Evolutionary conservation across 2,329 filamentous ascomycete species (phyloP), one percentile per base, ranked within the genome.

Genomic region (Monosporascus sp.): DNA sequence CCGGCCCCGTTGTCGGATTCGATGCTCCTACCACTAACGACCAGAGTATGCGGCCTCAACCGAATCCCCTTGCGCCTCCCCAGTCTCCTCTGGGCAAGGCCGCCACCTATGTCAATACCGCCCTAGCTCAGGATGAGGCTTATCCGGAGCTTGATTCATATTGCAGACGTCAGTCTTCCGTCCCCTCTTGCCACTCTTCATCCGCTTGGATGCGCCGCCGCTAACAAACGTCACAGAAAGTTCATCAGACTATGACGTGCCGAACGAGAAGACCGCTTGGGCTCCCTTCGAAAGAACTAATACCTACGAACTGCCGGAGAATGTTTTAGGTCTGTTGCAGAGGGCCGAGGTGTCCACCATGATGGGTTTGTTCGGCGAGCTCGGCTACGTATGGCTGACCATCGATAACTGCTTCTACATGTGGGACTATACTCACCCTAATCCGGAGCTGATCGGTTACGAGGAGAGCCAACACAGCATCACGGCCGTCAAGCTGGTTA

Each of bases 401-500:
- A 94, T 99, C 68, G 94, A 99, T 74, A 97, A 96, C 73, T 90
- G 90, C 57, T 79, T 99, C 45, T 99, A 97, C 69, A 79, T 99
- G 17, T 99, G 95, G 95, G 93, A 99, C 72, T 99, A 97, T 70
- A 96, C 91, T 7, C 83, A 91, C 68, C 85, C 90, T n/a, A 90
- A 93, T 61, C 91, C 93, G 5, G 90, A 96, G 68, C 79, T 97
- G 43, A 88, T 96, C 60, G 93, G 93, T 19, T 97, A 90, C 65
- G 93, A 97, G 69, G 91, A 96, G 62, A 88, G 93, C 70, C 79
- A 85, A 7, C 86, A 95, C 68, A 90, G 85, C 60, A 97, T 99
- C 64, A 91, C 91, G 43, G 85, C 90, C n/a, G 89, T 99, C 44
- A 91, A 90, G 61, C 81, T 99, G 47, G 88, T 95, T 14, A 84